Evolutionary conservation across 306 rosid species (phyloP).

Genomic region (Acacia crassicarpa): DNA sequence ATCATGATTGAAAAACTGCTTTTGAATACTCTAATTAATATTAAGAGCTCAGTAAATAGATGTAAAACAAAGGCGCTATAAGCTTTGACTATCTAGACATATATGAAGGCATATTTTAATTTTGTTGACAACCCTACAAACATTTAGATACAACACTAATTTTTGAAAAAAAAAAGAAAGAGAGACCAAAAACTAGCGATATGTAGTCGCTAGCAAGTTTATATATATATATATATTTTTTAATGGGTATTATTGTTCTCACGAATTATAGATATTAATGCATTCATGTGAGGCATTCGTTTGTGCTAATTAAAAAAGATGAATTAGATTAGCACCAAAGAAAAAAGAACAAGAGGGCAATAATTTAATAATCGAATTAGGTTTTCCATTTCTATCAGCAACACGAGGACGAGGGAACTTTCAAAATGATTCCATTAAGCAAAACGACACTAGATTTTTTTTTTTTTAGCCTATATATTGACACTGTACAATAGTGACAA

Average conservation of each 20-base stretch:
- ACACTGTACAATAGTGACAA: constrained; percentile 6
- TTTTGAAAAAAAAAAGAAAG: background rate
- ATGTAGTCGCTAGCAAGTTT: background rate
- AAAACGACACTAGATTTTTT: constrained; percentile 32
- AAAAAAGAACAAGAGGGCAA: constrained; percentile 27
- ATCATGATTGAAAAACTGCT: no score
- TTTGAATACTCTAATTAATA: no score
- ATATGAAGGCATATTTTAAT: background rate
- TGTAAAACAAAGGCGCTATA: background rate
- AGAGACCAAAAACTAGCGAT: background rate
- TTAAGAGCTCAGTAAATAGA: background rate
- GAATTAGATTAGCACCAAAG: constrained; percentile 19
- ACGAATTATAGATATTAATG: background rate
- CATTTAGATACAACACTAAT: background rate
- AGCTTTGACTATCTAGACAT: background rate
- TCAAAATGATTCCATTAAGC: constrained; percentile 30
- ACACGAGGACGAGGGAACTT: background rate
- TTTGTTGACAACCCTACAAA: background rate
- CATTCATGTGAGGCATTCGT: background rate
- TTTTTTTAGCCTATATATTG: background rate
- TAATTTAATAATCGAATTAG: constrained; percentile 34
- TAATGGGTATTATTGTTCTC: background rate
- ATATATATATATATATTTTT: background rate
- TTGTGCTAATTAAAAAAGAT: background rate
- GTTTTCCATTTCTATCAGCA: constrained; percentile 25